A percentile compares a stretch with the other conserved stretches of the same genome.
phyloP scores from a whole-genome alignment of 768 basidiomycete species.

The Strobilomyces echinocephalus region DNA sequence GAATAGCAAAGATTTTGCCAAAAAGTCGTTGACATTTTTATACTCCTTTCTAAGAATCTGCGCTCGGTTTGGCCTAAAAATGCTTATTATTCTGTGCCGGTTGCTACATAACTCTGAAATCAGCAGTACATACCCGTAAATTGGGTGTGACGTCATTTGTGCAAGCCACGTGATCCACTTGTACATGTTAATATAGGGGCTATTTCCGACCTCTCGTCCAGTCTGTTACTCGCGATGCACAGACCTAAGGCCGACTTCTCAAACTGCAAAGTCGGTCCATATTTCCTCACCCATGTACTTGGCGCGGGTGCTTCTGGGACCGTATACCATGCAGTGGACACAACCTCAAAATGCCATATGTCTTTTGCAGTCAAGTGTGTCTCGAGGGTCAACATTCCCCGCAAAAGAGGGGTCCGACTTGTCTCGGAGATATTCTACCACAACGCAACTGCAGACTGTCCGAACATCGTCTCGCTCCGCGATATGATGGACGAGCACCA shows the following conservation, averaged over 20 bases:
- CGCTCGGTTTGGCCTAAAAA: no score
- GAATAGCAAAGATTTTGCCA: no score
- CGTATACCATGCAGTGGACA: not conserved
- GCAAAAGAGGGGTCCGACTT: not conserved
- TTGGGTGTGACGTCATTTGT: no score
- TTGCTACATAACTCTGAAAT: no score
- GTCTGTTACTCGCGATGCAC: no score
- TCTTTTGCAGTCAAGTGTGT: not conserved
- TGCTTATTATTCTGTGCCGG: no score
- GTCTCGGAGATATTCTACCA: not conserved
- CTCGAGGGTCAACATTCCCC: not conserved
- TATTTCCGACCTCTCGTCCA: no score
- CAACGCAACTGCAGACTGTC: not conserved
- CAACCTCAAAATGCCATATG: not conserved
- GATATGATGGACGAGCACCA: not conserved
- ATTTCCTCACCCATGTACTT: not conserved
- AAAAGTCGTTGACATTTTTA: no score
- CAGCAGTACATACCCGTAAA: no score
- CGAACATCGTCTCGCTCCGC: not conserved
- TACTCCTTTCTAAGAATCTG: no score
- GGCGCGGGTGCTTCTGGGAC: not conserved
- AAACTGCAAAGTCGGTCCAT: not conserved
- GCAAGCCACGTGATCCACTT: no score
- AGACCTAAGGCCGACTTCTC: not conserved
- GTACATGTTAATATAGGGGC: no score